These are phyloP conservation scores for Aspergillus asperescens DNA, from an alignment of 495 filamentous ascomycete species.

Conservation along the genomic window DNA sequence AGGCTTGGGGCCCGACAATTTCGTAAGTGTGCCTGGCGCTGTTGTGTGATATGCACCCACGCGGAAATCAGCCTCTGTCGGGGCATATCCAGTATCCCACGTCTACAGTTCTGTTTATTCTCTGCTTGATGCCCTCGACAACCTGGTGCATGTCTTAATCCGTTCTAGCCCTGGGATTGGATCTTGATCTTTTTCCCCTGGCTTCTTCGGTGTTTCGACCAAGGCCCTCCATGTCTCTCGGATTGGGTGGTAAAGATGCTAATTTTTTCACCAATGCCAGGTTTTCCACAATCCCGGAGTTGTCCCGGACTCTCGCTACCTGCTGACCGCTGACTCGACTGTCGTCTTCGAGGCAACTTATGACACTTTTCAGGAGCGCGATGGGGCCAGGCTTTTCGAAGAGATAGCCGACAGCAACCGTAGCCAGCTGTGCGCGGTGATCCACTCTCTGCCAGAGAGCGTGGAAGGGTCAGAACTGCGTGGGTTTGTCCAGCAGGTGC, in stretches of 20 bases:
- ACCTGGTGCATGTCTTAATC: neutral
- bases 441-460: conserved; percentile 40
- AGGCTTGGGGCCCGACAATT: conserved; percentile 34
- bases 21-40: conserved; percentile 32
- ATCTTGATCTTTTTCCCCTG: conserved; percentile 8
- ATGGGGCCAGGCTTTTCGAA: conserved; percentile 30
- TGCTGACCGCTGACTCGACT: conserved; percentile 37
- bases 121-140: neutral
- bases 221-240: no score
- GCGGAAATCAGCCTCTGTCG: conserved; percentile 2
- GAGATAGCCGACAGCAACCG: conserved; percentile 32
- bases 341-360: conserved; percentile 47
- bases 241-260: conserved; percentile 18
- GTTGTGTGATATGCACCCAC: conserved; percentile 8
- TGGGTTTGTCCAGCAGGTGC: conserved; percentile 32
- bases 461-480: conserved; percentile 29
- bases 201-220: neutral
- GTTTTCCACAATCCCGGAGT: conserved; percentile 47
- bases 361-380: conserved; percentile 35
- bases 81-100: neutral
- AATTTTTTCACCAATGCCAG: conserved; percentile 21
- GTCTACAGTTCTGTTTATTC: neutral
- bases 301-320: conserved; percentile 42
- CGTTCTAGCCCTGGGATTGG: conserved; percentile 8
- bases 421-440: conserved; percentile 33